Evolutionary conservation across 2,329 filamentous ascomycete genomes (phyloP), one percentile per base, ranked within the genome.

Genomic region (Volutella citrinella): DNA sequence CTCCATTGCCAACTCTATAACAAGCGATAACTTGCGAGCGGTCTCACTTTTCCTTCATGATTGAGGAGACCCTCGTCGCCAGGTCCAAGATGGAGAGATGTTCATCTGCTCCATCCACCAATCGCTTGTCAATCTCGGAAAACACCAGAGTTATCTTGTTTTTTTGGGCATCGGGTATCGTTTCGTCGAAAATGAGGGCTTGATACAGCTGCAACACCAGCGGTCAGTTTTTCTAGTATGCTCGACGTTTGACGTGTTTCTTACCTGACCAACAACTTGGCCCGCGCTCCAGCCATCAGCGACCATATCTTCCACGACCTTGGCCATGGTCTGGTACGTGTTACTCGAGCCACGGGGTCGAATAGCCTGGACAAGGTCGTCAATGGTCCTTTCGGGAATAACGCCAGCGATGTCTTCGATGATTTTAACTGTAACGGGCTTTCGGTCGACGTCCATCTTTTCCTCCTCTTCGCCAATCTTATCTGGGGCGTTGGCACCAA

Each of bases 391-490:
- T 11, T 82, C 74, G 0, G 94, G 93, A 48, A 99, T 90, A 4
- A 97, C 88, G 35, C 94, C 93, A 1, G 93, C 91, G 57, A 98
- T 98, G 52, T 98, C 93, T 57, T 97, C 87, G 28, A 98, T 79
- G 32, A 80, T 87, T 50, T 78, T 79, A 22, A 90, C 75, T 1
- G 89, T 91, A 28, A 97, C 79, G 10, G 68, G 45, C 24, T 73
- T 78, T 32, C 68, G 73, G 47, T 74, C 72, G 19, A 70, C 67
- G 38, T 84, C 78, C 68, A 84, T 82, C 25, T 78, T 73, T 34
- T 78, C 76, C 29, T 77, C 79, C 2, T 64, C 72, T n/a, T 70
- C 68, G 3, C 48, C 60, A 27, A 74, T 74, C 30, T 59, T 60
- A 36, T 68, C 68, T 31, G 58, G 66, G 23, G 64, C 59, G 48